These are phyloP conservation scores for Saccharomyces pastorianus DNA, from an alignment of 1,139 yeast genomes.

Conservation along the genomic window DNA sequence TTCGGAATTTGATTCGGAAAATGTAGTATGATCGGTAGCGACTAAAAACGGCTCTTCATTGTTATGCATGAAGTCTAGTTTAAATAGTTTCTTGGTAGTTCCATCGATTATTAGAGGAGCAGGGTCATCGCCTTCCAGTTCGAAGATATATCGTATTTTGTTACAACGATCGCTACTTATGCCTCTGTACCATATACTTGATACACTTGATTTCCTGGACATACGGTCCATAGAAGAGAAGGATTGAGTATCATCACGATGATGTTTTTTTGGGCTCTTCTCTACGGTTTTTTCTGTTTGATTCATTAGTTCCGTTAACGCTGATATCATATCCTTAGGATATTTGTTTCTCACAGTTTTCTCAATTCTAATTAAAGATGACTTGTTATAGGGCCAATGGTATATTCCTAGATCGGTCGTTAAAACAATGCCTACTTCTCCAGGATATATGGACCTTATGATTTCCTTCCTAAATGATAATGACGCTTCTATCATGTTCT, in stretches of 20 bases:
- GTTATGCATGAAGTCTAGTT: conserved; percentile 7
- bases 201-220: conserved; percentile 15
- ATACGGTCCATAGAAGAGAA: conserved; percentile 9
- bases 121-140: conserved; percentile 6
- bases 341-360: conserved; percentile 17
- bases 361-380: conserved; percentile 13
- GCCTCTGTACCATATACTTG: conserved; percentile 14
- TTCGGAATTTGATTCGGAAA: conserved; percentile 17
- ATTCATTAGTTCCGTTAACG: conserved; percentile 13
- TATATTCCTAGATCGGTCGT: conserved; percentile 20
- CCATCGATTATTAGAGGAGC: conserved; percentile 20
- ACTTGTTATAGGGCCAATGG: conserved; percentile 17
- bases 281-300: background rate
- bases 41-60: conserved; percentile 10
- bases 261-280: background rate
- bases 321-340: conserved; percentile 17
- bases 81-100: conserved; percentile 14
- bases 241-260: conserved; percentile 6
- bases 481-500: conserved; percentile 19
- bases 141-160: conserved; percentile 12
- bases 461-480: conserved; percentile 17
- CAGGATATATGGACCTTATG: conserved; percentile 15
- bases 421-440: conserved; percentile 14
- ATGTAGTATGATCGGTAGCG: conserved; percentile 13
- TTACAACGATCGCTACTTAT: background rate